phyloP scores from a whole-genome alignment of 139 green algal genomes.

The Bryopsis sp. region DNA sequence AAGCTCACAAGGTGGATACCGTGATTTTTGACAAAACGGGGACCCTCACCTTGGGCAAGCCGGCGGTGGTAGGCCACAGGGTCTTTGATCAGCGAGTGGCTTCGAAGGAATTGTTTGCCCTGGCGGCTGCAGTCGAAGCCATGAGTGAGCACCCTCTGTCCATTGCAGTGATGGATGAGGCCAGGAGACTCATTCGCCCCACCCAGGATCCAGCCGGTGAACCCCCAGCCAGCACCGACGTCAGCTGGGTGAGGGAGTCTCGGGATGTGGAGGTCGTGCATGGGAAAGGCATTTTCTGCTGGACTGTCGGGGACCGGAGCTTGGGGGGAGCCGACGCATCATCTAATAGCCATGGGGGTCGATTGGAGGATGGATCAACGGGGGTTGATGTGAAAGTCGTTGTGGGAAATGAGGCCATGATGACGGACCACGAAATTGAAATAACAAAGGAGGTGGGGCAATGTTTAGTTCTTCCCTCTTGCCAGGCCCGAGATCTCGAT shows the following conservation, averaged over 20 bases:
- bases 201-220: neutral
- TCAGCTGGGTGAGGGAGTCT: conserved; percentile 3
- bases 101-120: conserved; percentile 9
- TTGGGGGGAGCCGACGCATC: too few species aligned
- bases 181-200: too few species aligned
- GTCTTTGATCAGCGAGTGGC: neutral
- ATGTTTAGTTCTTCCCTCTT: too few species aligned
- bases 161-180: conserved; percentile 53
- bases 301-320: too few species aligned
- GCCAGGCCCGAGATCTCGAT: too few species aligned
- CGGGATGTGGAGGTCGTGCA: conserved; percentile 20
- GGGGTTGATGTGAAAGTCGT: too few species aligned
- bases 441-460: too few species aligned
- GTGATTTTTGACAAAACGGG: conserved; percentile 97
- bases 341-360: too few species aligned
- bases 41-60: conserved; percentile 76
- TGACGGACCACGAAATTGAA: too few species aligned
- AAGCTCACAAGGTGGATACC: conserved; percentile 54
- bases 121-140: conserved; percentile 70
- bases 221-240: conserved; percentile 5
- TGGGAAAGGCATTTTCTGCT: conserved; percentile 24
- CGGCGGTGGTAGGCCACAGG: conserved; percentile 33
- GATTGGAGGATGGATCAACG: too few species aligned
- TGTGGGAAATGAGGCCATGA: too few species aligned
- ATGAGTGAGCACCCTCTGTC: conserved; percentile 86